These are phyloP conservation scores for Mycena pura DNA, from an alignment of 768 basidiomycete genomes.

Conservation along the genomic window DNA sequence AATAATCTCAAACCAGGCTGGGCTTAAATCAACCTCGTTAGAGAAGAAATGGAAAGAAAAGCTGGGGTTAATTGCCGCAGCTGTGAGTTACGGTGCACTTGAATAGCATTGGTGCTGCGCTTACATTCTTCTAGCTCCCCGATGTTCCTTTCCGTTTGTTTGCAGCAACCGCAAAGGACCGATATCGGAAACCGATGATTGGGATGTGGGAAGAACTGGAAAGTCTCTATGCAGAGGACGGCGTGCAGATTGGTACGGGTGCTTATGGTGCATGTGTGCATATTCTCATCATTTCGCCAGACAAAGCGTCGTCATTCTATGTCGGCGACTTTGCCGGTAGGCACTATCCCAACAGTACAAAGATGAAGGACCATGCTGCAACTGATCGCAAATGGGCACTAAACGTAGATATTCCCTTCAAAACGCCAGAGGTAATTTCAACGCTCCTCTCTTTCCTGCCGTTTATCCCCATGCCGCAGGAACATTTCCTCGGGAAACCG, in stretches of 20 bases:
- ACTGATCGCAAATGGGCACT: conserved; percentile 88
- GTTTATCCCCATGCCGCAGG: conserved; percentile 48
- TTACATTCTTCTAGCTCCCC: conserved; percentile 56
- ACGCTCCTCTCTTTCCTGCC: neutral
- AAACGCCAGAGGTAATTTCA: conserved; percentile 80
- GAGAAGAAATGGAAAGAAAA: conserved; percentile 80
- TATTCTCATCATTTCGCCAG: conserved; percentile 46
- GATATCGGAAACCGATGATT: conserved; percentile 84
- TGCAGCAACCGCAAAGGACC: conserved; percentile 78
- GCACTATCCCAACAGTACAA: conserved; percentile 40
- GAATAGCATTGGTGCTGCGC: neutral
- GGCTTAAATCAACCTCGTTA: conserved; percentile 45
- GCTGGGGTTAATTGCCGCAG: conserved; percentile 68
- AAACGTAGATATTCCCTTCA: conserved; percentile 76
- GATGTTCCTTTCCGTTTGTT: conserved; percentile 78
- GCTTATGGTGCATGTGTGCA: neutral
- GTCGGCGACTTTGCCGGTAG: conserved; percentile 94
- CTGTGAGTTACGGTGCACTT: conserved; percentile 45
- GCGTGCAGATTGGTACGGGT: conserved; percentile 67
- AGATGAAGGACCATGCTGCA: conserved; percentile 70
- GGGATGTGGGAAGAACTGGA: conserved; percentile 86
- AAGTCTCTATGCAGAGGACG: conserved; percentile 61
- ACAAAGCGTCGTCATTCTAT: conserved; percentile 71
- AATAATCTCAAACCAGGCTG: conserved; percentile 81
- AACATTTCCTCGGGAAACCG: conserved; percentile 73